These are phyloP conservation scores for Prunus salicina DNA, from an alignment of 306 rosid species.

Conservation along the genomic window DNA sequence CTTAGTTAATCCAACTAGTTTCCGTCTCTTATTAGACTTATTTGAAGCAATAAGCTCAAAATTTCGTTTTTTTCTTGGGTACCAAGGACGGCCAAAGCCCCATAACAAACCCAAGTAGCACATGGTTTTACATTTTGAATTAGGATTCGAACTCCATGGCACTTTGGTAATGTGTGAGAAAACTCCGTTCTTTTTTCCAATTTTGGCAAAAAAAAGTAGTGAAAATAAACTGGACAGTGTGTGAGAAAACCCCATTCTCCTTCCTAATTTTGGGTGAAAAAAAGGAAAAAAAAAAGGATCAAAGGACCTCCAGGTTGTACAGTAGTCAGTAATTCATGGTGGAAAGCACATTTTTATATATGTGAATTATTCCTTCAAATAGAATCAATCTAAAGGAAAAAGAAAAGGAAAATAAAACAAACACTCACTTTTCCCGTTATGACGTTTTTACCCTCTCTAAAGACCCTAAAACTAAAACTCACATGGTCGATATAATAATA, in stretches of 20 bases:
- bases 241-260: too few species aligned
- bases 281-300: not conserved
- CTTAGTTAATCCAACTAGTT: not conserved
- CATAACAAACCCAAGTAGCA: too few species aligned
- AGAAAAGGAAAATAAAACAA: constrained; percentile 36
- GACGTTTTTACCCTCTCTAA: constrained; percentile 36
- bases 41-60: not conserved
- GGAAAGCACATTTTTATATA: not conserved
- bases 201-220: too few species aligned
- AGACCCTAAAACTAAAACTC: not conserved
- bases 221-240: too few species aligned
- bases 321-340: not conserved
- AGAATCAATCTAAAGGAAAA: constrained; percentile 15
- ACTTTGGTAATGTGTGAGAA: too few species aligned
- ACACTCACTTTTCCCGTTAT: constrained; percentile 38
- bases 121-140: too few species aligned
- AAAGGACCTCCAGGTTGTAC: not conserved
- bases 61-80: too few species aligned
- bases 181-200: too few species aligned
- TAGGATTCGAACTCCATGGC: too few species aligned
- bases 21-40: too few species aligned
- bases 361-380: constrained; percentile 1
- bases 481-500: not conserved
- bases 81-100: too few species aligned
- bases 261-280: too few species aligned